phyloP scores from a whole-genome alignment of 1,284 basidiomycete species.

The Laetiporus sulphureus region DNA sequence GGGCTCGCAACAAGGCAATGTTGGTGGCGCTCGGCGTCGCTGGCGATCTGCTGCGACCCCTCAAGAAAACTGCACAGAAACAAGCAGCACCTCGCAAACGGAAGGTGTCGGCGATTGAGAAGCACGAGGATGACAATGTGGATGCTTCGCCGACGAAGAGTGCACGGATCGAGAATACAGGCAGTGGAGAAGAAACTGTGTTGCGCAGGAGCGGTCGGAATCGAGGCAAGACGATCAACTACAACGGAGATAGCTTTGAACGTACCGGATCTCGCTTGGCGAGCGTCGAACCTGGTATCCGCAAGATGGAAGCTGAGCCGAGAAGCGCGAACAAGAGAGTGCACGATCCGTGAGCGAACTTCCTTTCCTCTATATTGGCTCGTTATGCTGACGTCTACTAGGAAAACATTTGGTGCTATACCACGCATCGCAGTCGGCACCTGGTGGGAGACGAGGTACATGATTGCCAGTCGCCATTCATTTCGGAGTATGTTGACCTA shows the following conservation, averaged over 20 bases:
- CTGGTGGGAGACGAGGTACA: constrained; percentile 66
- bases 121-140: constrained; percentile 16
- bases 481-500: neutral
- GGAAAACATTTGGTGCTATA: constrained; percentile 55
- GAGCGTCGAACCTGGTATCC: constrained; percentile 12
- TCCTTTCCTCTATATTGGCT: neutral
- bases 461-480: neutral
- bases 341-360: constrained; percentile 58
- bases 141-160: constrained; percentile 5
- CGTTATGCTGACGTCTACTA: no score
- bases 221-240: constrained; percentile 49
- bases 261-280: constrained; percentile 12
- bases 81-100: constrained; percentile 32
- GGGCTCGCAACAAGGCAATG: constrained; percentile 40
- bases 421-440: constrained; percentile 71
- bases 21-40: constrained; percentile 37
- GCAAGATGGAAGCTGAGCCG: constrained; percentile 20
- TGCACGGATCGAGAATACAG: constrained; percentile 9
- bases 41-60: constrained; percentile 2
- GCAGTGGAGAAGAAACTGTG: constrained; percentile 13
- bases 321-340: constrained; percentile 29
- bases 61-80: constrained; percentile 34
- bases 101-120: constrained; percentile 23
- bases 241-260: constrained; percentile 30
- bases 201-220: constrained; percentile 61